Conservation (phyloP, 1,139 yeast species). For the Entelexis sorbosivorans region DNA sequence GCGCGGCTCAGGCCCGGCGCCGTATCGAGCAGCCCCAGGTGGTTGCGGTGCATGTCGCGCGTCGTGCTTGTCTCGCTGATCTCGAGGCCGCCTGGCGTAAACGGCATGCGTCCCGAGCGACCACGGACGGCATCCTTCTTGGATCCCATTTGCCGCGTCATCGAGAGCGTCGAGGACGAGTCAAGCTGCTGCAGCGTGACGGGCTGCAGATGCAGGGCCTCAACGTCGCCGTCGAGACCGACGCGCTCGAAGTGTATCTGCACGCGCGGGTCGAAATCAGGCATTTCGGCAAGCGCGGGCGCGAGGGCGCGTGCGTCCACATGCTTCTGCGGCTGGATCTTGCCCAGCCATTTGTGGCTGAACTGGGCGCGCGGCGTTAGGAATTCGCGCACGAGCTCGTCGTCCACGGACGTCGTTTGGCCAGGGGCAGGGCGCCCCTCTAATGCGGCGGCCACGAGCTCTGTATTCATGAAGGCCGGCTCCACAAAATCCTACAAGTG, state of each 20-base stretch:
- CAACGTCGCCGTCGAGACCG: slow-evolving; percentile 65
- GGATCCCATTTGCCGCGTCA: slow-evolving; percentile 57
- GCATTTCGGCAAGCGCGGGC: slow-evolving; percentile 30
- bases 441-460: slow-evolving; percentile 7
- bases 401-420: background rate
- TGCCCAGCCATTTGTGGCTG: slow-evolving; percentile 29
- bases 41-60: slow-evolving; percentile 48
- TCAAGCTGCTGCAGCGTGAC: slow-evolving; percentile 23
- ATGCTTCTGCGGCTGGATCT: slow-evolving; percentile 30
- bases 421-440: background rate
- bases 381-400: slow-evolving; percentile 25
- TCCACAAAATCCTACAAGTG: background rate
- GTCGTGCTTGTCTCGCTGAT: slow-evolving; percentile 32
- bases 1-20: slow-evolving; percentile 75
- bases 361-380: slow-evolving; percentile 29
- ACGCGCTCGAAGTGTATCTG: slow-evolving; percentile 37
- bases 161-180: slow-evolving; percentile 46
- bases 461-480: background rate
- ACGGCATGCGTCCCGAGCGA: slow-evolving; percentile 67
- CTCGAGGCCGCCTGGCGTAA: slow-evolving; percentile 80
- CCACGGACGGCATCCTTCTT: slow-evolving; percentile 58
- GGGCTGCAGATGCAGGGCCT: slow-evolving; percentile 51
- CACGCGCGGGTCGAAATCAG: slow-evolving; percentile 35
- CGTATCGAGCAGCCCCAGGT: slow-evolving; percentile 62
- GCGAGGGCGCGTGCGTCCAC: slow-evolving; percentile 29